Conservation (phyloP, 257 asterid species). For the Fraxinus excelsior region DNA sequence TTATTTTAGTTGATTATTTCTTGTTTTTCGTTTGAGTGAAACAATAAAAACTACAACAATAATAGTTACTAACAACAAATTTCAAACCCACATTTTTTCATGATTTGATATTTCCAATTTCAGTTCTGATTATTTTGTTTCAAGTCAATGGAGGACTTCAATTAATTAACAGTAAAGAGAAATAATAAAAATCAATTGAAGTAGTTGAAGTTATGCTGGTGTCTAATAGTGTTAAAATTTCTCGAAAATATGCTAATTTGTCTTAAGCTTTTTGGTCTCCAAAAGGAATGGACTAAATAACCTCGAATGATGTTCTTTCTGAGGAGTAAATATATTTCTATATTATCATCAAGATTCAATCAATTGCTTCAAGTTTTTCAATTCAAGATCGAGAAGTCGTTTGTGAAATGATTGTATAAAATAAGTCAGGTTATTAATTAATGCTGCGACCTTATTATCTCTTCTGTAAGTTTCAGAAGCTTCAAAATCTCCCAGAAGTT, state of each 20-base stretch:
- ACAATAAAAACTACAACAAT: too few species aligned
- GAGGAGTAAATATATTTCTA: background rate
- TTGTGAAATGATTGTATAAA: too few species aligned
- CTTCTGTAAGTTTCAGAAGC: slow-evolving; percentile 45
- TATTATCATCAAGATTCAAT: slow-evolving; percentile 1
- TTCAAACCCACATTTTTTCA: background rate
- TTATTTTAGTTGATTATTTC: background rate
- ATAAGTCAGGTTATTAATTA: too few species aligned
- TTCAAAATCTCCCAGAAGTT: slow-evolving; percentile 43
- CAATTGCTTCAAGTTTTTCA: background rate
- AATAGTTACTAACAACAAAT: too few species aligned
- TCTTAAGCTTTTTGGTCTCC: background rate
- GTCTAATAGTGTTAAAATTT: background rate
- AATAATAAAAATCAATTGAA: background rate
- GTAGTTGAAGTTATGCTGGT: background rate
- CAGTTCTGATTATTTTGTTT: slow-evolving; percentile 7
- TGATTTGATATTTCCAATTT: slow-evolving; percentile 20
- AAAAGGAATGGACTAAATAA: background rate
- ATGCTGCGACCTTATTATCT: background rate
- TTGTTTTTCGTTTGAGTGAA: background rate
- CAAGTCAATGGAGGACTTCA: slow-evolving; percentile 8
- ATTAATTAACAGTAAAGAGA: background rate
- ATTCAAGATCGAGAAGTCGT: background rate
- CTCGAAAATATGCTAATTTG: background rate
- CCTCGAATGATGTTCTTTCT: background rate